Evolutionary conservation across 2,329 filamentous ascomycete genomes (phyloP).

Genomic region (Lecanicillium sp.): DNA sequence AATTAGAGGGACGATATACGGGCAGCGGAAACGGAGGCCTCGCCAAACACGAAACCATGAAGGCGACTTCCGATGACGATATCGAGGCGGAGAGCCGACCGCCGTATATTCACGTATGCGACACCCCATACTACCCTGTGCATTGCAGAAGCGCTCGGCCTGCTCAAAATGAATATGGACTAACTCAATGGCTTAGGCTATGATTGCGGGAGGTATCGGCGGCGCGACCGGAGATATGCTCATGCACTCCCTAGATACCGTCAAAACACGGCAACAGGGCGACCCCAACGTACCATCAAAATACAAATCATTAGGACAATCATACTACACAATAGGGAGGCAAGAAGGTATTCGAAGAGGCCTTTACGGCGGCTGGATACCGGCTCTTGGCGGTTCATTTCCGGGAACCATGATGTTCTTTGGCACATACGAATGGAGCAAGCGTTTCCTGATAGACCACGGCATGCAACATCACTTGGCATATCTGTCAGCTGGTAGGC

Average conservation of each 20-base stretch:
- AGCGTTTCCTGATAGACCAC: constrained; percentile 76
- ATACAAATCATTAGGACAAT: constrained; percentile 83
- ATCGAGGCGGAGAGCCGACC: constrained; percentile 34
- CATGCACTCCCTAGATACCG: constrained; percentile 98
- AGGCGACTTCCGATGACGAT: constrained; percentile 18
- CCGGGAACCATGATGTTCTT: constrained; percentile 94
- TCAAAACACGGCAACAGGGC: constrained; percentile 96
- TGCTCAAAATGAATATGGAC: not conserved
- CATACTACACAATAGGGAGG: constrained; percentile 86
- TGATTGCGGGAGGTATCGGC: constrained; percentile 90
- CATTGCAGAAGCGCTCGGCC: not conserved
- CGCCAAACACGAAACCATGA: constrained; percentile 23
- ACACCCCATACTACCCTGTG: not conserved
- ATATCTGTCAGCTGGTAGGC: constrained; percentile 74
- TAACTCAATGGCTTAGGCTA: constrained; percentile 51
- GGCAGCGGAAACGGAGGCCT: constrained; percentile 18
- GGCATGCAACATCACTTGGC: constrained; percentile 76
- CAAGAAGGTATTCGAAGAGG: constrained; percentile 85
- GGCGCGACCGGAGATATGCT: constrained; percentile 92
- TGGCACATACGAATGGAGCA: constrained; percentile 92
- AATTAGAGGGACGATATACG: constrained; percentile 17
- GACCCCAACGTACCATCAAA: constrained; percentile 89
- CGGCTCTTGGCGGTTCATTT: constrained; percentile 86
- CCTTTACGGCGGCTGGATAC: constrained; percentile 87
- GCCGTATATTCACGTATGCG: constrained; percentile 34